Evolutionary conservation across 192 early-diverging fungal genomes (phyloP), one percentile per base, ranked within the genome.

Genomic region (Linnemannia elongata): DNA sequence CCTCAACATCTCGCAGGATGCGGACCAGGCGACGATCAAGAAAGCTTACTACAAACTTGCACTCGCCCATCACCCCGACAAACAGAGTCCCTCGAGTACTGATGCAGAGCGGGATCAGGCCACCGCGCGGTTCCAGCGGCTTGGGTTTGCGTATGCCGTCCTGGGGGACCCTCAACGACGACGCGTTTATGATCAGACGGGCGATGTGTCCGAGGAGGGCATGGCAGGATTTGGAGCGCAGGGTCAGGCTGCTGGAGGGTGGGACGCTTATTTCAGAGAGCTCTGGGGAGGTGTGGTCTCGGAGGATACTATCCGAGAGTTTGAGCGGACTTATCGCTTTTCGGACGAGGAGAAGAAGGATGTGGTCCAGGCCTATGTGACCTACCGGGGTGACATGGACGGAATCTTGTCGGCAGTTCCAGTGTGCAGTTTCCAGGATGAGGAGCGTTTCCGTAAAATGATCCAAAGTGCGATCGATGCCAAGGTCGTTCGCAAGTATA

Each of bases 11-110:
- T 71, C 91, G 38, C 90, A 93, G 47, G 90, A 93, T 30, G 98
- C 96, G 3, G 89, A 93, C 71, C 88, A 90, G 42, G 27, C 90
- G 7, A 94, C 95, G n/a, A 97, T 99, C 85, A 97, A 97, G 78
- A 95, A 93, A 77, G 97, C 97, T 30, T 99, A 94, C 89, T 93
- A 97, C 76, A 96, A 95, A 88, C 89, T 98, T 71, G 97, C 96
- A n/a, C 93, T 98, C 80, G 88, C 95, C 82, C 96, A 94, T 91
- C 96, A 96, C 78, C 96, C 96, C 22, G 96, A 97, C 74, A 95
- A 93, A 75, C 95, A 95, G 45, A 83, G 81, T 20, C 93, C 94
- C 35, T 94, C 95, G 49, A 88, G 94, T 78, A 82, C 89, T 18
- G 92, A 94, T 76, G 94, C 96, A 38, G 89, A 94, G 72, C 84